Percentiles rank a stretch among this genome's conserved stretches.
Evolutionary conservation across 2,329 filamentous ascomycete genomes (phyloP).

Genomic region (Claviceps quebecensis): DNA sequence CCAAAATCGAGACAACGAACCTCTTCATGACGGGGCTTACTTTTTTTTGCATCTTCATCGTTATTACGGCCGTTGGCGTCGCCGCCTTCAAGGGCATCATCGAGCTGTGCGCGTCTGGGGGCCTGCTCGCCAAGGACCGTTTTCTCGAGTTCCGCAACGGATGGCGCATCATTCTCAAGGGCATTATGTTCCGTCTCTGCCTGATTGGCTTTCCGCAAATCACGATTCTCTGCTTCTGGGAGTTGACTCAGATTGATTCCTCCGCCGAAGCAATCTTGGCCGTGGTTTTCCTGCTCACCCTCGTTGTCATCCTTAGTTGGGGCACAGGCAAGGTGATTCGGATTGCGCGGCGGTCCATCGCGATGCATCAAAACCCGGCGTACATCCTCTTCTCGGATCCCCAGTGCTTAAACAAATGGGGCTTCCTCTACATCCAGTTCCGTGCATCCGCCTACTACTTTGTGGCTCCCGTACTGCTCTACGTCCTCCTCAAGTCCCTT

Average conservation of each 20-base stretch:
- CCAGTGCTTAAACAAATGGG: slow-evolving; percentile 86
- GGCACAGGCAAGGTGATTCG: slow-evolving; percentile 77
- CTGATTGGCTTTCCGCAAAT: slow-evolving; percentile 87
- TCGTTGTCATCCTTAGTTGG: slow-evolving; percentile 65
- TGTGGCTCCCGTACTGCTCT: slow-evolving; percentile 63
- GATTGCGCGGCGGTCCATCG: slow-evolving; percentile 62
- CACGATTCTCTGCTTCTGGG: slow-evolving; percentile 81
- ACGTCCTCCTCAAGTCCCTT: slow-evolving; percentile 73
- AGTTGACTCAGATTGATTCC: slow-evolving; percentile 75
- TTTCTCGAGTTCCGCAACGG: slow-evolving; percentile 88
- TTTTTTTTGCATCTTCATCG: slow-evolving; percentile 75
- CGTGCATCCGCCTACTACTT: slow-evolving; percentile 92
- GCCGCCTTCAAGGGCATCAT: slow-evolving; percentile 66
- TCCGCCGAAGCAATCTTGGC: slow-evolving; percentile 75
- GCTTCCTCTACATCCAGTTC: slow-evolving; percentile 93
- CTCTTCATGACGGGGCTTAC: slow-evolving; percentile 81
- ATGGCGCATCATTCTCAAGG: slow-evolving; percentile 83
- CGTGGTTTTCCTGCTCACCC: slow-evolving; percentile 71
- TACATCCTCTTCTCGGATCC: slow-evolving; percentile 94
- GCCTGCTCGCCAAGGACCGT: slow-evolving; percentile 68
- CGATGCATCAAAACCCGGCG: slow-evolving; percentile 58
- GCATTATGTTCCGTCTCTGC: slow-evolving; percentile 78
- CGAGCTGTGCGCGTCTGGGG: slow-evolving; percentile 58
- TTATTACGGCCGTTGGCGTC: slow-evolving; percentile 58
- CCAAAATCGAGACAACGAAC: slow-evolving; percentile 75